Conservation (phyloP, 2,329 filamentous ascomycete genomes). For the Beauveria sp. region DNA sequence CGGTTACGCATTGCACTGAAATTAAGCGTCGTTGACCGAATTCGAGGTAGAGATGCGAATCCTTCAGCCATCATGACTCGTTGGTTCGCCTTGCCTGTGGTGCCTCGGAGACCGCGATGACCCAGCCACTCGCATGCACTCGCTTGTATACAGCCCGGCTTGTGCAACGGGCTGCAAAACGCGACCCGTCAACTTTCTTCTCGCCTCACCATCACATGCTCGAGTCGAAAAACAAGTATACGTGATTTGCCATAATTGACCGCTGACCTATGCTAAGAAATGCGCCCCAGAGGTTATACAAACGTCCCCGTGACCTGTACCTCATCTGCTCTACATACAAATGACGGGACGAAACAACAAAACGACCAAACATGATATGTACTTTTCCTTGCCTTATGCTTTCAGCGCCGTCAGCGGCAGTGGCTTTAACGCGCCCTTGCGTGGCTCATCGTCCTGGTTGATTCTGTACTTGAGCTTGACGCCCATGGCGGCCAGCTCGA, state of each 20-base stretch:
- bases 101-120: neutral
- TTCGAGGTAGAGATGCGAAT: slow-evolving; percentile 4
- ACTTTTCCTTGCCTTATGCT: slow-evolving; percentile 9
- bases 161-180: neutral
- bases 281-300: slow-evolving; percentile 8
- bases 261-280: slow-evolving; percentile 7
- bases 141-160: neutral
- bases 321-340: neutral
- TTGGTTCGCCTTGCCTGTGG: neutral
- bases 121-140: neutral
- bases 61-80: neutral
- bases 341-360: neutral
- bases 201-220: neutral
- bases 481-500: slow-evolving; percentile 93
- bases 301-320: neutral
- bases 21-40: neutral
- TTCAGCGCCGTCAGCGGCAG: slow-evolving; percentile 19
- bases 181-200: neutral
- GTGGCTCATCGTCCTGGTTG: slow-evolving; percentile 56
- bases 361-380: neutral
- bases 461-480: slow-evolving; percentile 80
- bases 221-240: neutral
- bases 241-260: neutral
- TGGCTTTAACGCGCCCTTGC: slow-evolving; percentile 42
- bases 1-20: neutral